Evolutionary conservation across 768 basidiomycete species (phyloP), one percentile per base, ranked within the genome.

Genomic region (Naganishia kalamii): DNA sequence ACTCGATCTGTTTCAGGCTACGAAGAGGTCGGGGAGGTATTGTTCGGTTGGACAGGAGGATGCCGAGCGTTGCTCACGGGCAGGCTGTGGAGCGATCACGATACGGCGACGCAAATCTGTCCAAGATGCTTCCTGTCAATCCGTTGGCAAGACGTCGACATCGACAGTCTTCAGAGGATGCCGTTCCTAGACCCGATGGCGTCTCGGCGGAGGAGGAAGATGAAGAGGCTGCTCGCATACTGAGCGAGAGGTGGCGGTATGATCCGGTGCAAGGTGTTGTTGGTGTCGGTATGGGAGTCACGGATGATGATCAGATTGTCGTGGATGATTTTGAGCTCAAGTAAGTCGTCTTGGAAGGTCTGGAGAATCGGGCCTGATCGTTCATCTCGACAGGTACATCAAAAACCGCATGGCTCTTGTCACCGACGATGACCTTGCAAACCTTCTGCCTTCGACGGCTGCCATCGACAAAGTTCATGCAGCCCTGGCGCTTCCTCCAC

Each of bases 1-100:
- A 68, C 30, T 81, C 75, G 4, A 68, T 78, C 8, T 73, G 80
- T 10, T 79, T 91, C 63, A 88, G 93, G 66, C 71, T 87, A 51
- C 87, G 94, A 10, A 77, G 83, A 63, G 92, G 92, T 0, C 88
- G 94, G 62, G 89, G 88, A 35, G 93, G 93, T 3, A 84, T 89
- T 30, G 74, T 86, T 15, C 80, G 85, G 68, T 70, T 94, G 19
- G 92, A 96, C 78, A 84, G 94, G 33, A 57, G 62, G 43, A 66
- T 66, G 47, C 70, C 70, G 25, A 66, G 32, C 68, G 65, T 30
- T 64, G 68, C 25, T 6, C 60, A 27, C 59, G 37, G 35, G 40
- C 72, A 51, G 30, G 50, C 29, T 4, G 27, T 57, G 35, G 54
- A 57, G 25, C 33, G 54, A 35, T 35, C 54, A 12, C 54, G 54